phyloP scores from a whole-genome alignment of 1,284 basidiomycete species.

The Apiotrichum sp. region DNA sequence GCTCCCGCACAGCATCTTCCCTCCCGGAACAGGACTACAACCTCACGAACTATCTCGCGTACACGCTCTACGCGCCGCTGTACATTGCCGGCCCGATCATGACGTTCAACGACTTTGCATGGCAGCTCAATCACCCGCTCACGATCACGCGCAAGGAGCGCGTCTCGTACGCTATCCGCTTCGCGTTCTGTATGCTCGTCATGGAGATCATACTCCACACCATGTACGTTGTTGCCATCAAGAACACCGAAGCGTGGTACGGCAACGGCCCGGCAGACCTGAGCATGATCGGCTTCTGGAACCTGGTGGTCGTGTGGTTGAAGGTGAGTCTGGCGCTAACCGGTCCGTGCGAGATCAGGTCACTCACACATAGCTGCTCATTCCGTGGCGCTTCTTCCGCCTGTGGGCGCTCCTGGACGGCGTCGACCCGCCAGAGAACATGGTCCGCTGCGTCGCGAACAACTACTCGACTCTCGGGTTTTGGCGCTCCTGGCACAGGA shows the following conservation, averaged over 20 bases:
- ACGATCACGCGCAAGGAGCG: constrained; percentile 46
- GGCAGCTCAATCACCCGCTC: constrained; percentile 55
- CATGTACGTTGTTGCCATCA: constrained; percentile 98
- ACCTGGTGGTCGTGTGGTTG: constrained; percentile 90
- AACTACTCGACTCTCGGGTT: constrained; percentile 92
- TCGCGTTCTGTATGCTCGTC: constrained; percentile 64
- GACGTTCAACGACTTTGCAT: constrained; percentile 89
- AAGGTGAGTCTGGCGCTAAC: constrained; percentile 61
- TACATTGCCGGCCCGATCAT: constrained; percentile 97
- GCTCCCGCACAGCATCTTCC: constrained; percentile 53
- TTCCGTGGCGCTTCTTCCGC: constrained; percentile 97
- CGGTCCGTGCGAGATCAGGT: neutral
- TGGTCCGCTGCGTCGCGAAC: constrained; percentile 98
- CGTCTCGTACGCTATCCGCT: constrained; percentile 62
- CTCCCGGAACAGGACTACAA: constrained; percentile 54
- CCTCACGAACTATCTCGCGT: constrained; percentile 61
- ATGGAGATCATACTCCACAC: constrained; percentile 91
- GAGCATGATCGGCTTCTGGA: constrained; percentile 95
- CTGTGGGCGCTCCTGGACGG: constrained; percentile 87
- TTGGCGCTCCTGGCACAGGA: constrained; percentile 94
- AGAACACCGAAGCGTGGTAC: constrained; percentile 62
- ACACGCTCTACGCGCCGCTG: constrained; percentile 81
- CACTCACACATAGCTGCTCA: constrained; percentile 61
- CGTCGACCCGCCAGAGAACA: constrained; percentile 93
- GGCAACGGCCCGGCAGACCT: constrained; percentile 73